These are phyloP conservation scores for Diversispora eburnea DNA, from an alignment of 192 early-diverging fungal species.

Conservation along the genomic window DNA sequence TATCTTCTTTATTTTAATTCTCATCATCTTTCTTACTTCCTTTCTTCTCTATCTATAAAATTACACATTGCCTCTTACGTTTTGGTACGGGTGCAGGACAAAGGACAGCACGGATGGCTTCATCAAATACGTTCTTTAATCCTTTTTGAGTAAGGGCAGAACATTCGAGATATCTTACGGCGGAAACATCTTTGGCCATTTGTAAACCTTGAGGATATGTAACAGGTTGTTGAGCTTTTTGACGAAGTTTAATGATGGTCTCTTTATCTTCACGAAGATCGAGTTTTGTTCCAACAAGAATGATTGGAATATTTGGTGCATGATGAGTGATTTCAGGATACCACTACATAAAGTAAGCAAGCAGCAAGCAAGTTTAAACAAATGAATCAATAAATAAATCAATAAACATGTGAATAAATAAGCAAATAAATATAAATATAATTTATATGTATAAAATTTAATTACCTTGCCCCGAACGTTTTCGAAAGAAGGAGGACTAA, in stretches of 20 bases:
- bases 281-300: slow-evolving; percentile 95
- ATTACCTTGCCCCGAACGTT: slow-evolving; percentile 93
- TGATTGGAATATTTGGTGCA: slow-evolving; percentile 86
- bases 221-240: slow-evolving; percentile 86
- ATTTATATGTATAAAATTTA: not conserved
- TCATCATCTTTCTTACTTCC: slow-evolving; percentile 10
- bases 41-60: no score
- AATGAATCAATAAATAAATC: not conserved
- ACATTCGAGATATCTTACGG: slow-evolving; percentile 94
- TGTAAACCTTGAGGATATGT: slow-evolving; percentile 82
- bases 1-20: not conserved
- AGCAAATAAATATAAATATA: no score
- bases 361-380: no score
- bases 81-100: slow-evolving; percentile 62
- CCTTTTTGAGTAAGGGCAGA: slow-evolving; percentile 97
- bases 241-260: slow-evolving; percentile 82
- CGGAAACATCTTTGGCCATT: slow-evolving; percentile 85
- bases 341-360: slow-evolving; percentile 66
- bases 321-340: slow-evolving; percentile 94
- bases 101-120: slow-evolving; percentile 93
- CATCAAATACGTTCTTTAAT: slow-evolving; percentile 97
- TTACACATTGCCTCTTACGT: slow-evolving; percentile 68
- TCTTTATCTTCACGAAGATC: slow-evolving; percentile 94
- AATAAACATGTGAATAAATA: no score
- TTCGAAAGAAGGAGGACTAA: slow-evolving; percentile 93